Percentiles rank a stretch among this genome's conserved stretches.
These are phyloP conservation scores for Salvia sclarea DNA, from an alignment of 305 asterid species.

Conservation along the genomic window DNA sequence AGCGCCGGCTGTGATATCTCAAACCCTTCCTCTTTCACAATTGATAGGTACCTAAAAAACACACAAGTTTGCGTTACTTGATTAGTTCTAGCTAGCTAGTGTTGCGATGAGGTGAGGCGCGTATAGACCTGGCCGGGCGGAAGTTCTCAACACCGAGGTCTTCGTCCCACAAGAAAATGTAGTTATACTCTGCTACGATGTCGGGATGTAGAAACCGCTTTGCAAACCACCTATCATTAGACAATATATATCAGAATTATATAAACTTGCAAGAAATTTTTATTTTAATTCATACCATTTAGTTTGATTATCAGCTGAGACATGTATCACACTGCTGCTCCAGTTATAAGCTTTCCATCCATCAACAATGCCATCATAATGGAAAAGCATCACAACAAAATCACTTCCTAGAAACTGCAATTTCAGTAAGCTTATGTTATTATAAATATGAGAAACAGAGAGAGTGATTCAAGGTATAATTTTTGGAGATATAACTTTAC, in stretches of 20 bases:
- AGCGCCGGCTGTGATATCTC: slow-evolving; percentile 92
- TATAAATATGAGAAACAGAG: background rate
- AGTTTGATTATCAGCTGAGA: slow-evolving; percentile 76
- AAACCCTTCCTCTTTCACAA: slow-evolving; percentile 66
- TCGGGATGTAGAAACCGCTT: slow-evolving; percentile 88
- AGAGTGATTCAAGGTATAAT: background rate
- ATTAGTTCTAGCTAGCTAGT: too few relatives aligned
- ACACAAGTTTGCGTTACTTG: too few relatives aligned
- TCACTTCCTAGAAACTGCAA: slow-evolving; percentile 67
- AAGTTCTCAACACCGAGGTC: slow-evolving; percentile 84
- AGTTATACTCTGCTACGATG: slow-evolving; percentile 68
- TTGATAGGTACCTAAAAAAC: slow-evolving; percentile 57
- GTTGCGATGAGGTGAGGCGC: background rate
- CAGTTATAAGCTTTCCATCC: slow-evolving; percentile 68
- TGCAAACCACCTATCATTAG: slow-evolving; percentile 79
- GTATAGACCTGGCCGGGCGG: slow-evolving; percentile 57
- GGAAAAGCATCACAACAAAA: slow-evolving; percentile 86
- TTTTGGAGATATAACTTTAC: slow-evolving; percentile 27
- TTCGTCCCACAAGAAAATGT: slow-evolving; percentile 90
- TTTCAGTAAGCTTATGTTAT: background rate
- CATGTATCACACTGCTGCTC: slow-evolving; percentile 67
- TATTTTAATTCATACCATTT: slow-evolving; percentile 57
- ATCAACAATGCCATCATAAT: slow-evolving; percentile 81
- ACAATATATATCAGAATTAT: too few relatives aligned
- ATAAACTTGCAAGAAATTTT: too few relatives aligned